phyloP scores from a whole-genome alignment of 148 eudicot species.

The Cornus florida region DNA sequence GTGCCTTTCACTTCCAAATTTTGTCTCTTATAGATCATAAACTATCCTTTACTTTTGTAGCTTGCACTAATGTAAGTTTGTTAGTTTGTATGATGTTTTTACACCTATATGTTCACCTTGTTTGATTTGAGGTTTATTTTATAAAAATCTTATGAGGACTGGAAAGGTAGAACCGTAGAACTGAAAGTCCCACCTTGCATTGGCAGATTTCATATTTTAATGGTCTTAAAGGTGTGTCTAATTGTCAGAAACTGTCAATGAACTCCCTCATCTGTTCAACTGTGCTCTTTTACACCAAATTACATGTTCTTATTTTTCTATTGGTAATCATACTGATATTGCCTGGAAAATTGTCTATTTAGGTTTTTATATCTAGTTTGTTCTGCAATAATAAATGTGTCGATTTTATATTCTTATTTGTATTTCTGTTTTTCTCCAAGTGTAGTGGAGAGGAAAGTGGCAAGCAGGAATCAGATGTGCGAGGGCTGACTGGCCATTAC shows the following conservation, averaged over 20 bases:
- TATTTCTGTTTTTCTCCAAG: conserved; percentile 30
- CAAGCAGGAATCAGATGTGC: conserved; percentile 93
- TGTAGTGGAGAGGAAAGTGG: conserved; percentile 98
- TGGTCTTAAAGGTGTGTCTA: not conserved
- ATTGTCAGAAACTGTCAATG: conserved; percentile 4
- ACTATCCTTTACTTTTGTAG: not conserved
- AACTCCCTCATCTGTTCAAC: not conserved
- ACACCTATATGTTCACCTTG: conserved; percentile 1
- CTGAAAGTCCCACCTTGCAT: not conserved
- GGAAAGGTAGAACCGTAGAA: not conserved
- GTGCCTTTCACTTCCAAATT: conserved; percentile 14
- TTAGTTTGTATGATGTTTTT: not conserved
- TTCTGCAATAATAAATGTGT: not conserved
- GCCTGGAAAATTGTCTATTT: not conserved
- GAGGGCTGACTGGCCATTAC: conserved; percentile 92
- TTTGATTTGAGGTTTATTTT: conserved; percentile 6
- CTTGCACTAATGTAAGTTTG: not conserved
- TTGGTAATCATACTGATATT: not conserved
- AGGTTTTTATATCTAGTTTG: not conserved
- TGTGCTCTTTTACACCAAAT: not conserved
- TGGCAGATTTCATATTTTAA: not conserved
- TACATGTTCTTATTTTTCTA: not conserved
- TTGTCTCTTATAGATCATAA: not conserved
- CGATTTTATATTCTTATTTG: conserved; percentile 13
- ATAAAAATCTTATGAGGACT: not conserved